Base-by-base conservation (phyloP, 352 stramenopile genomes). In the Pilasporangium apinafurcum region DNA sequence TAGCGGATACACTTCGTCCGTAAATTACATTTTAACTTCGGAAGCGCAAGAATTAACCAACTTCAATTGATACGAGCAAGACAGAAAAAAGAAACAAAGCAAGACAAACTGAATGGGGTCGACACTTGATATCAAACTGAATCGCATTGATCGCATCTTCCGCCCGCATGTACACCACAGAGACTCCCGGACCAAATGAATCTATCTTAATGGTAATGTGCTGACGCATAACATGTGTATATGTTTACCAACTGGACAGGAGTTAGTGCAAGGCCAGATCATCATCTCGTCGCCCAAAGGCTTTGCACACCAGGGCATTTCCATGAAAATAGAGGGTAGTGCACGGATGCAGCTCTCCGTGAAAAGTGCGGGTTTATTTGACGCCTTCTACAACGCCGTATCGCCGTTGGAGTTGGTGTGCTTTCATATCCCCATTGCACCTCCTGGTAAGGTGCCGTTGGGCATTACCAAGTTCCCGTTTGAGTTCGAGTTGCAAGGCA, bases 391-490 rank as follows among this genome's bases (percentile, higher is more conserved):
- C 61, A 92, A 80, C 37, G 62, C 68, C 3, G 72, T 94, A 13
- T 27, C 65, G 20, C 81, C 80, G 27, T 42, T 93, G 44, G 78
- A 93, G 34, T 63, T 95, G 36, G 66, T 95, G 10, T 86, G 89
- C 37, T 84, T 91, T 53, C 81, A 93, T 44, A 76, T 93, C 37
- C 78, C 78, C 2, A 51, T 93, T 26, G 69, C 71, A 7, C 56
- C 59, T 4, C 49, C 78, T 4, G 78, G 81, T 37, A 90, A 91
- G 62, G 65, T 93, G 8, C 62, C 75, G 6, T 65, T 85, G 24
- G 81, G 81, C 20, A 82, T 93, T 48, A 74, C 79, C 37, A 94
- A 95, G 53, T 78, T 96, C 51, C 83, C 86, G 8, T 96, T 96
- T 27, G 81, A 94, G 61, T 96, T 96, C 57, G 69, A 83, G 48